Base-by-base conservation (phyloP, 805 yeast genomes). In the Wickerhamomyces silvicola region DNA sequence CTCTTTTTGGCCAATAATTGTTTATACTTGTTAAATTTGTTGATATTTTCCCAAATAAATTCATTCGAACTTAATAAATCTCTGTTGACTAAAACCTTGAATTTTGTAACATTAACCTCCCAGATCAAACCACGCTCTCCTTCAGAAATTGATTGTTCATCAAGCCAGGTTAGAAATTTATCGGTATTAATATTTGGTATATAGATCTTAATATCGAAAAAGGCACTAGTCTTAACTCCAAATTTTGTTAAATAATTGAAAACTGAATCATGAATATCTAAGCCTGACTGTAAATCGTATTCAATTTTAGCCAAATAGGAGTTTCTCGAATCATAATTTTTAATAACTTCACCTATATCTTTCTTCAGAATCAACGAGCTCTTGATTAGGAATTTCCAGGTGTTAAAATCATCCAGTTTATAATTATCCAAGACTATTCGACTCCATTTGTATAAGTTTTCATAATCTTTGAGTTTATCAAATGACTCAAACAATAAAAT, bases 351-450 rank as follows among this genome's bases (percentile, higher is more conserved):
- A 1, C 70, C 53, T 3, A 61, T 66, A 9, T 56, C 56, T 3
- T 33, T 54, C 45, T 10, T 56, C 15, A 68, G 41, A 17, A 65
- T 43, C 13, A 49, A 45, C 1, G 68, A 65, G 3, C 87, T 59
- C 27, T 62, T 57, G 14, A 74, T 65, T 30, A 71, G 55, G 12
- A 64, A 59, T 42, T 75, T 71, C 84, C 94, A 85, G 23, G 86
- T 74, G 35, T 73, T 71, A 64, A 75, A 88, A 52, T 87, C 95
- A 53, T 88, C 86, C 33, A 81, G 68, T 8, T 64, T 53, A 16
- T 68, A 57, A 4, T 57, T 60, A 12, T 66, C 59, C 21, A 86
- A 52, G 10, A 74, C 62, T 4, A 46, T 37, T 5, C 50, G 25
- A 28, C 75, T 57, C 37, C 60, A 59, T 0, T 62, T 53, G 39